Percentiles rank a stretch among this genome's conserved stretches.
Evolutionary conservation across 1,139 yeast species (phyloP).

Genomic region (Nadsonia starkeyi-henricii): DNA sequence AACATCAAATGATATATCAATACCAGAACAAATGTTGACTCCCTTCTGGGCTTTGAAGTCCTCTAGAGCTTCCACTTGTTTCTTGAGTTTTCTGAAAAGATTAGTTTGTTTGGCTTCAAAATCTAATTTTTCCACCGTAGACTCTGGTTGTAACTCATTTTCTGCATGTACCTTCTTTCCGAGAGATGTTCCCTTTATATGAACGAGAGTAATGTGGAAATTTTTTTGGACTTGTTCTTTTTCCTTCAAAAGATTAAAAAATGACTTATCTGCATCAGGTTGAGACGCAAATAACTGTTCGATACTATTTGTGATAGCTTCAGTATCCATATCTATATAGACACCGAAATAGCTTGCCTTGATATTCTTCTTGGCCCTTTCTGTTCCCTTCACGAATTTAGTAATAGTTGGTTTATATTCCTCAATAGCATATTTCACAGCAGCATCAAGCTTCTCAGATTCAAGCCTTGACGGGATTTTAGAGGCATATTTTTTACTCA

Average conservation of each 20-base stretch:
- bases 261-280: constrained; percentile 10
- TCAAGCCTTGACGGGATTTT: constrained; percentile 32
- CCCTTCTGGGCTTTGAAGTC: not conserved
- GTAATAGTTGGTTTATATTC: constrained; percentile 14
- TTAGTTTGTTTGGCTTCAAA: constrained; percentile 2
- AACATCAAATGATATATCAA: constrained; percentile 26
- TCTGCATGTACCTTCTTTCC: constrained; percentile 3
- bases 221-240: constrained; percentile 34
- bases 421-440: constrained; percentile 12
- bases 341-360: not conserved
- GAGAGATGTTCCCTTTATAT: constrained; percentile 21
- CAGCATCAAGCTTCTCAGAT: constrained; percentile 12
- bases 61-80: not conserved
- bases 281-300: constrained; percentile 11
- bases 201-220: constrained; percentile 74
- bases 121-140: not conserved
- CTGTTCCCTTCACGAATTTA: constrained; percentile 12
- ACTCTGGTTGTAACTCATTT: not conserved
- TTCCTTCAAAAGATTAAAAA: constrained; percentile 23
- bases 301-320: constrained; percentile 3
- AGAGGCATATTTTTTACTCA: constrained; percentile 34
- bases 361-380: constrained; percentile 7
- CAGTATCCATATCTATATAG: not conserved
- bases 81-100: not conserved
- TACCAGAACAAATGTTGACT: constrained; percentile 10